phyloP scores from a whole-genome alignment of 2,329 filamentous ascomycete genomes.

The Calonectria hawksworthii region DNA sequence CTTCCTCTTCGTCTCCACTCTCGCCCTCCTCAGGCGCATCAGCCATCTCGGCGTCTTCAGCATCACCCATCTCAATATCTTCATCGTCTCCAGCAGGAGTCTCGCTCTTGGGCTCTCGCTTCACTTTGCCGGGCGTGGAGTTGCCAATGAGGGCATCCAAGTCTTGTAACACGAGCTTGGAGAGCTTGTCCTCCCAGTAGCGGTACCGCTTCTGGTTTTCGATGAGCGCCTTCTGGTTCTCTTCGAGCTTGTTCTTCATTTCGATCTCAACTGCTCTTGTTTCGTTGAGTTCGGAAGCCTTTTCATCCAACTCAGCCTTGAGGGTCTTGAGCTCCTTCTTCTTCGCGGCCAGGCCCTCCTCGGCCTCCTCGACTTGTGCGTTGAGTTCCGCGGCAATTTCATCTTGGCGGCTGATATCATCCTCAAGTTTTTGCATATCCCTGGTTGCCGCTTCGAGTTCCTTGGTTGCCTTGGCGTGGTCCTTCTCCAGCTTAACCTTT shows the following conservation, averaged over 20 bases:
- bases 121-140: conserved; percentile 45
- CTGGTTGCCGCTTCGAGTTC: conserved; percentile 80
- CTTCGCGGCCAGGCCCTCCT: conserved; percentile 82
- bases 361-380: conserved; percentile 83
- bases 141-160: conserved; percentile 75
- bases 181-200: conserved; percentile 92
- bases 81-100: conserved; percentile 46
- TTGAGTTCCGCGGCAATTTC: conserved; percentile 81
- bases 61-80: conserved; percentile 52
- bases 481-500: conserved; percentile 87
- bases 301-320: conserved; percentile 90
- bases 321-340: conserved; percentile 84
- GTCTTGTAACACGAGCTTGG: conserved; percentile 87
- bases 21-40: conserved; percentile 49
- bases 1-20: conserved; percentile 43
- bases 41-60: conserved; percentile 49
- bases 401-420: conserved; percentile 83
- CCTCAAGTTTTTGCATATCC: conserved; percentile 84
- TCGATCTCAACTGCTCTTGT: conserved; percentile 93
- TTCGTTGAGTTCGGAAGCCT: conserved; percentile 87
- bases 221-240: conserved; percentile 88
- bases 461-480: conserved; percentile 81
- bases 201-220: conserved; percentile 88
- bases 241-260: conserved; percentile 98
- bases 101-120: conserved; percentile 43